Base-by-base conservation (phyloP, 2,329 filamentous ascomycete genomes). In the Colletotrichum sp. region DNA sequence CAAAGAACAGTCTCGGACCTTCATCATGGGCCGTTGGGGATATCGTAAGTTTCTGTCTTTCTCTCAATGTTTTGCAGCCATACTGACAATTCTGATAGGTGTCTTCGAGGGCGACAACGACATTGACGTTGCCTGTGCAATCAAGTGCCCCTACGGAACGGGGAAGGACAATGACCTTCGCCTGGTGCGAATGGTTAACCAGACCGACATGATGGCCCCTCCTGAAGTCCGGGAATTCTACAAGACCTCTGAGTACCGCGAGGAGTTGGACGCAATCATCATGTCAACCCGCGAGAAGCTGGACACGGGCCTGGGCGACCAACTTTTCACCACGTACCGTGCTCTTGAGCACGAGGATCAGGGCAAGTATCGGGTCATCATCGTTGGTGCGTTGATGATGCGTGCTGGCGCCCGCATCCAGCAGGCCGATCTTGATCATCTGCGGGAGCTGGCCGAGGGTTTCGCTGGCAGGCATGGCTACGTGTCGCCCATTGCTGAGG, bases 331-430 rank as follows among this genome's bases (percentile, higher is more conserved):
- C 3, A 56, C 63, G 13, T 63, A 48, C n/a, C 56, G 63, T 16
- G 62, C 38, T n/a, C 12, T n/a, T 5, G 63, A 73, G 34, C 43
- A 69, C 13, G 62, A 73, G 28, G 4, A n/a, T 2, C 1, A 36
- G 2, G 75, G 77, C 16, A 59, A 78, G 36, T 80, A 79, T 71
- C 69, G 55, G 4, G 55, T 79, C 58, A 71, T 78, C 38, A 16
- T 81, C 10, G 65, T 76, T 56, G 77, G 77, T 14, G 79, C 77
- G 4, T 26, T 80, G 55, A 71, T 81, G 76, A 81, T 81, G 80
- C 74, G 77, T 9, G 66, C 73, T 3, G 80, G 79, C 14, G 79
- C 79, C 24, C 68, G 65, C 34, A 77, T 81, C 66, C 59, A 71
- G 28, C 68, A 79, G 10, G 74, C 70, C n/a, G 73, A 80, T 24